Evolutionary conservation across 768 basidiomycete species (phyloP).

Genomic region (Botryobasidium botryosum): DNA sequence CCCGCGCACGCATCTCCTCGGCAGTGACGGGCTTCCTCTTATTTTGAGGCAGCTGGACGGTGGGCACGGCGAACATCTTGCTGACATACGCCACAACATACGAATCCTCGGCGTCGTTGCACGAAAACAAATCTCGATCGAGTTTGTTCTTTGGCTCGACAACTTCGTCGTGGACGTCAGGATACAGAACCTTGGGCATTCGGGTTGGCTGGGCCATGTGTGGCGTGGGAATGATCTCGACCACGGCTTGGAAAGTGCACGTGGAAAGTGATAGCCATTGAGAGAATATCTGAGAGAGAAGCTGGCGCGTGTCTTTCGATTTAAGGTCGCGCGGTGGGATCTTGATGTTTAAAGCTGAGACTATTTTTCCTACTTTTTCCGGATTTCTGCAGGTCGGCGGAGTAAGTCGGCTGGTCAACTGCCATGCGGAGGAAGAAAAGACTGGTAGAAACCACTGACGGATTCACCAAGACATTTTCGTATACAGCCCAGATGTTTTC

Average conservation of each 20-base stretch:
- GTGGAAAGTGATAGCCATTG: constrained; percentile 96
- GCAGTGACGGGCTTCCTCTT: constrained; percentile 60
- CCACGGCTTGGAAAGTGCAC: constrained; percentile 75
- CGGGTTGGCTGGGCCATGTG: constrained; percentile 61
- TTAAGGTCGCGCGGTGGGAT: constrained; percentile 78
- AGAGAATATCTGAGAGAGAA: constrained; percentile 74
- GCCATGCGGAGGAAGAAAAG: not conserved
- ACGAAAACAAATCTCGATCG: constrained; percentile 68
- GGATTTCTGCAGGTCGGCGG: constrained; percentile 71
- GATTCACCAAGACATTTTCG: constrained; percentile 71
- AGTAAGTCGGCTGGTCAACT: no score
- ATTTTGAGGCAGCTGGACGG: constrained; percentile 68
- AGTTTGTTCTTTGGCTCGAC: constrained; percentile 55
- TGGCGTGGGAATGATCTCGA: constrained; percentile 89
- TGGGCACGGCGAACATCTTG: constrained; percentile 94
- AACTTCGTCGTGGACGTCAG: constrained; percentile 44
- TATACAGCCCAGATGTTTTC: constrained; percentile 98
- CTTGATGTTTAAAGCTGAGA: constrained; percentile 62
- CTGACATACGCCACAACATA: constrained; percentile 76
- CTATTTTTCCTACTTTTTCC: constrained; percentile 80
- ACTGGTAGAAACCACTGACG: constrained; percentile 45
- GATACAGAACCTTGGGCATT: constrained; percentile 84
- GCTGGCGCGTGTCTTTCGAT: constrained; percentile 72
- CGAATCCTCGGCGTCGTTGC: constrained; percentile 39
- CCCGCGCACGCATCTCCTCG: constrained; percentile 58